Base-by-base conservation (phyloP, 1,284 basidiomycete genomes). In the Clitocybe nebularis region DNA sequence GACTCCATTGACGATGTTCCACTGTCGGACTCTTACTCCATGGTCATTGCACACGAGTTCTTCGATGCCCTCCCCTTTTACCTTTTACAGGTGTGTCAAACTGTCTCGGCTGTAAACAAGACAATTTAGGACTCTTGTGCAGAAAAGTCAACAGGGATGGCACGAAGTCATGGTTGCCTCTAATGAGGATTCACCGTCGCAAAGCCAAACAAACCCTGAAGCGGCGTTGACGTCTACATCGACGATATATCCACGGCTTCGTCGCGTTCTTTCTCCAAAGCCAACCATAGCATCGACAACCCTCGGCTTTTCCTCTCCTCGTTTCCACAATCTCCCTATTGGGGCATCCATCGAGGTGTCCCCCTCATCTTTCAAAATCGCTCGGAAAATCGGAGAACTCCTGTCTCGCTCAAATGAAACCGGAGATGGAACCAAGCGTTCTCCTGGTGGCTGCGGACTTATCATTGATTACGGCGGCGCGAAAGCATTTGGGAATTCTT, bases 21-120 rank as follows among this genome's bases (percentile, higher is more conserved):
- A 0, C 64, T 50, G 45, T 59, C 69, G 22, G 73, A 78, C 11
- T 69, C 66, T 29, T 98, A 85, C 62, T 96, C 93, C 0, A 83
- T 97, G 69, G 63, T 96, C 14, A 68, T 97, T 5, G 96, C 95
- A 0, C 95, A 99, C 61, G 96, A 99, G 60, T 97, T 99, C 66
- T 98, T 99, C 51, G 96, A 99, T 58, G 95, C 95, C 0, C 72
- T 99, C 37, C 95, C 95, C 0, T 84, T 97, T 37, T 90, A 97
- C 61, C 69, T 95, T 22, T 73, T 99, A 35, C 84, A 96, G 71
- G 92, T 91, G 52, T 9, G 68, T 58, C n/a, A n/a, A 10, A 5
- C 30, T 8, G 3, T 24, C 9, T 20, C 17, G 5, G 16, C 14
- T 26, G 11, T 34, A 24, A 36, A 11, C 35, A 23, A 14, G 17